phyloP scores from a whole-genome alignment of 768 basidiomycete genomes.

The Rossbeevera mucosa region DNA sequence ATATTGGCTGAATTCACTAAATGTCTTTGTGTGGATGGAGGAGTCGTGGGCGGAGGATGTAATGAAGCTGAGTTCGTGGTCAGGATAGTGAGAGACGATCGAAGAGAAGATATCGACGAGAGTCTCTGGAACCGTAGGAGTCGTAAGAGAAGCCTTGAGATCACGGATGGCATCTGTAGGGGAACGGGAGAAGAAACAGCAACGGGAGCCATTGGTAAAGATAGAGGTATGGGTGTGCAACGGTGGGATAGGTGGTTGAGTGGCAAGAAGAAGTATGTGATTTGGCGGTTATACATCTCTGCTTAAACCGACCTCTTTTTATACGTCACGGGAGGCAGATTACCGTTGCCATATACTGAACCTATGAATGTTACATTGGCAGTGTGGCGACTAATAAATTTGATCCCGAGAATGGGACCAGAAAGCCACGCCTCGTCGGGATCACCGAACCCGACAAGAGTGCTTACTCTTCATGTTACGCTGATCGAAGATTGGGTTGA shows the following conservation, averaged over 20 bases:
- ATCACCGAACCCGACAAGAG: background rate
- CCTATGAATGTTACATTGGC: background rate
- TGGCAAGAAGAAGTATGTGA: background rate
- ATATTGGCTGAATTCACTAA: constrained; percentile 15
- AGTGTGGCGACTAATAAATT: background rate
- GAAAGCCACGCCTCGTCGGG: background rate
- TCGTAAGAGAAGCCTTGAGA: constrained; percentile 12
- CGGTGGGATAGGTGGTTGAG: background rate
- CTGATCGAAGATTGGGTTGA: constrained; percentile 8
- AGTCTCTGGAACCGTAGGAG: constrained; percentile 10
- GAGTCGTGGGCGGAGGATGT: constrained; percentile 31
- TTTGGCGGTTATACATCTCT: background rate
- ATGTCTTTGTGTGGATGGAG: constrained; percentile 24
- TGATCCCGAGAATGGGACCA: too few species aligned
- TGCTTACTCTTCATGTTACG: constrained; percentile 2
- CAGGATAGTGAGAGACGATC: constrained; percentile 18
- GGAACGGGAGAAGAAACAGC: constrained; percentile 5
- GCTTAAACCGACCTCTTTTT: constrained; percentile 12
- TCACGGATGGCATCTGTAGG: constrained; percentile 6
- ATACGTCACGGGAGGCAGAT: constrained; percentile 12
- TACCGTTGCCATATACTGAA: background rate
- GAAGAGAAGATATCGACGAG: constrained; percentile 22
- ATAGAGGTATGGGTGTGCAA: background rate
- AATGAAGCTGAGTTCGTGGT: constrained; percentile 24
- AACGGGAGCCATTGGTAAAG: constrained; percentile 13